Base-by-base conservation (phyloP, 2,329 filamentous ascomycete species). In the Aureobasidium sp. region DNA sequence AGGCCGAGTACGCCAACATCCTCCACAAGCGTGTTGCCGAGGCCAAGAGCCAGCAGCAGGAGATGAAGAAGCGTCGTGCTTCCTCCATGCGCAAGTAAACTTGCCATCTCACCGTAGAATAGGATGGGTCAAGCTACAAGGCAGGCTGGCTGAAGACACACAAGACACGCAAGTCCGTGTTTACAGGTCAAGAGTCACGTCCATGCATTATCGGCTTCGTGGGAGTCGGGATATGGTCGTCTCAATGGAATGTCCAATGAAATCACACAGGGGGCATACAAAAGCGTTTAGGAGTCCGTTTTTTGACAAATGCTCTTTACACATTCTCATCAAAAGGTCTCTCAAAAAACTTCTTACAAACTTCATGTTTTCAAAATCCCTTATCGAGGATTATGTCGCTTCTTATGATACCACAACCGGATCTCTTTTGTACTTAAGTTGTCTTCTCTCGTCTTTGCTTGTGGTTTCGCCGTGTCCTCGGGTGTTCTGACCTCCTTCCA, bases 1-100 rank as follows among this genome's bases (percentile, higher is more conserved):
- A 98, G 95, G 95, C 93, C 87, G 96, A 99, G 87, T 99, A 99
- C 85, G 91, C 95, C 77, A 91, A 95, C 85, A 85, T 98, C 83
- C 90, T 99, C 71, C 94, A 96, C 87, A 97, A 96, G 93, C 96
- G 96, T 87, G 93, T 98, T 79, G 88, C 90, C 81, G 96, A 99
- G 88, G 93, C 94, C 88, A 97, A 98, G 90, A 88, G 92, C 81
- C 91, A 92, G 85, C 95, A 96, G 88, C 91, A 91, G 77, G 95
- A 98, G 87, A 87, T 92, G 83, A 93, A 94, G 88, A 98, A 98
- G 94, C 91, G 96, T 83, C 91, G 96, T 82, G 95, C 95, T 77
- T 97, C 93, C 83, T 98, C 95, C 79, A 94, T 97, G 91, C 91
- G 88, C 88, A 95, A 95, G 87, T 88, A 88, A 84, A 74, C 27